phyloP scores from a whole-genome alignment of 257 asterid species.

The Osmanthus fragrans region DNA sequence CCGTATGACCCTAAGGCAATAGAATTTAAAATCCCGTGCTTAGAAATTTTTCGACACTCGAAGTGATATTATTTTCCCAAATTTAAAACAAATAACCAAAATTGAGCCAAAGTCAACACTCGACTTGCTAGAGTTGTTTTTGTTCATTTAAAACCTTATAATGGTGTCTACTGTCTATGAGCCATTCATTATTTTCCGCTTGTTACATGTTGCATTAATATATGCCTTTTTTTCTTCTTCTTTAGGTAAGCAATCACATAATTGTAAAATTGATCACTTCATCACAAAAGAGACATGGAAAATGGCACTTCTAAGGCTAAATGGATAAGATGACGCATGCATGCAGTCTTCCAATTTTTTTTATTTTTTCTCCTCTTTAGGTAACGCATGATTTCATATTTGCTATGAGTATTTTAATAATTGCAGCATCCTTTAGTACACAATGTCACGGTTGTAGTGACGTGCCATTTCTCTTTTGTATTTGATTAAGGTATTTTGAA shows the following conservation, averaged over 20 bases:
- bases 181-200: not conserved
- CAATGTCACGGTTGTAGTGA: not conserved
- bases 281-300: not conserved
- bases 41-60: not conserved
- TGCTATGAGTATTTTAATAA: not conserved
- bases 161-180: not conserved
- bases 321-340: not conserved
- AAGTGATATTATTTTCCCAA: no score
- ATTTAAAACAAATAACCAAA: no score
- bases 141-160: no score
- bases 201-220: not conserved
- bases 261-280: not conserved
- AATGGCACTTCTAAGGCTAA: not conserved
- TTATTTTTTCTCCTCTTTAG: not conserved
- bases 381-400: not conserved
- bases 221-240: not conserved
- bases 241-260: not conserved
- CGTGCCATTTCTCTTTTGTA: not conserved
- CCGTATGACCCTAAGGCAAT: not conserved
- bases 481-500: not conserved
- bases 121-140: no score
- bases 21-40: no score
- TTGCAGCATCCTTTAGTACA: not conserved
- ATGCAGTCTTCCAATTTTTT: not conserved
- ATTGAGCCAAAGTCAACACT: not conserved